These are phyloP conservation scores for Uronychia binucleata DNA, from an alignment of 73 alveolate species.

Conservation along the genomic window DNA sequence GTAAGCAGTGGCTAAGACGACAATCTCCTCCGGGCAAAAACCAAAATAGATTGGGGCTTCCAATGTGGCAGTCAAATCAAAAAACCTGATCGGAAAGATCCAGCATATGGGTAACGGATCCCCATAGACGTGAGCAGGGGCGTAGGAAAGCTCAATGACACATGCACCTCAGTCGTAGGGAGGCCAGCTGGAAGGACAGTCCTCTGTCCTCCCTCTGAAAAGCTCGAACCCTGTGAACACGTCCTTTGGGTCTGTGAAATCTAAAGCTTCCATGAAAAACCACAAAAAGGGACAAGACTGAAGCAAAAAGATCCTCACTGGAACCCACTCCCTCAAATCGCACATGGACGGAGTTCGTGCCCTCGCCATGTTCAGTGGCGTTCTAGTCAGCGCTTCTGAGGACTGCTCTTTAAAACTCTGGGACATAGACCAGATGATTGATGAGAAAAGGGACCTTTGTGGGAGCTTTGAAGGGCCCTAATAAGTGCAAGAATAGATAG, in stretches of 20 bases:
- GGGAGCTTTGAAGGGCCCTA: not conserved
- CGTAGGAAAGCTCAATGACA: too few species aligned
- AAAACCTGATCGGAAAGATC: not conserved
- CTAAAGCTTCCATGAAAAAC: not conserved
- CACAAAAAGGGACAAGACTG: not conserved
- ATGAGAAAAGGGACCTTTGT: not conserved
- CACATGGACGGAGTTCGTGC: conserved; percentile 8
- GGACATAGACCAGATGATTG: conserved; percentile 46
- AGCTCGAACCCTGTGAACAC: not conserved
- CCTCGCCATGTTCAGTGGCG: not conserved
- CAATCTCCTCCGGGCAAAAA: not conserved
- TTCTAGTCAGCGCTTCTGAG: conserved; percentile 63
- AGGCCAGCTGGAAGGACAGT: not conserved
- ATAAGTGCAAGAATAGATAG: conserved; percentile 13
- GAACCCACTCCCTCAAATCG: not conserved
- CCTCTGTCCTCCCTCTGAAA: not conserved
- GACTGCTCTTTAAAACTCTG: conserved; percentile 73
- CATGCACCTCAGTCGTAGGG: not conserved
- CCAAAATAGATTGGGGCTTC: not conserved
- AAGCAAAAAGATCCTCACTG: not conserved
- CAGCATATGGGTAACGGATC: not conserved
- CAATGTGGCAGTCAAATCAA: not conserved
- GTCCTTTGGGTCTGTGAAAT: not conserved
- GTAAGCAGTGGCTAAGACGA: too few species aligned
- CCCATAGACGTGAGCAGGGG: too few species aligned